Evolutionary conservation across 805 yeast genomes (phyloP), one percentile per base, ranked within the genome.

Genomic region (Sungouiella blattae): DNA sequence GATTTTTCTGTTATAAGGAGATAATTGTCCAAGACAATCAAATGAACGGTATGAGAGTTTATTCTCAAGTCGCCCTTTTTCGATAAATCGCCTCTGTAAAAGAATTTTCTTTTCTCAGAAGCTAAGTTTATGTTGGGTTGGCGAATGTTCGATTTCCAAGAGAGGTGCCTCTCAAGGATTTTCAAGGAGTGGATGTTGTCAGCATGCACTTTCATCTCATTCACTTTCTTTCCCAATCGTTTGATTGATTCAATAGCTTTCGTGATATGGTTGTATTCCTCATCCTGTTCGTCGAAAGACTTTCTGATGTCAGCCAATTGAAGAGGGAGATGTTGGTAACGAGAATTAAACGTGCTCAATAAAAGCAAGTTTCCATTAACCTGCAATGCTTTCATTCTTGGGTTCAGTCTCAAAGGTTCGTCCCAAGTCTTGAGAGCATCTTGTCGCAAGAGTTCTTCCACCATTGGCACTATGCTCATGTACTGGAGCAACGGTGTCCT

Each of bases 11-110:
- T 80, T 1, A 87, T 71, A 21, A 87, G 51, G 28, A 87, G 58
- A 47, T 70, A 84, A 49, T 87, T 84, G 52, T 87, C 95, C 34
- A 87, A 58, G 18, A 87, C 58, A 13, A 85, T 75, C 16, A 83
- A 48, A 44, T 75, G 71, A 30, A 59, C 60, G 0, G 71, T 63
- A 6, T 66, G 60, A 26, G 83, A 69, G 26, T 80, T 81, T 20
- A 79, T 62, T 64, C 79, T 75, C 48, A 78, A 62, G 32, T 83
- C 93, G 11, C 86, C 78, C 39, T 80, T 77, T 36, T 82, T 68
- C 2, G 64, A 48, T 12, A 83, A 71, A 17, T 70, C 73, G 0
- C 88, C 93, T 8, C 80, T 62, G 43, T 65, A 66, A 29, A 81
- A 54, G 17, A 86, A 60, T 43, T 64, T 72, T 44, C 95, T 67